Percentiles rank a stretch among this genome's conserved stretches.
phyloP scores from a whole-genome alignment of 1,284 basidiomycete genomes.

The Trametes sp. region DNA sequence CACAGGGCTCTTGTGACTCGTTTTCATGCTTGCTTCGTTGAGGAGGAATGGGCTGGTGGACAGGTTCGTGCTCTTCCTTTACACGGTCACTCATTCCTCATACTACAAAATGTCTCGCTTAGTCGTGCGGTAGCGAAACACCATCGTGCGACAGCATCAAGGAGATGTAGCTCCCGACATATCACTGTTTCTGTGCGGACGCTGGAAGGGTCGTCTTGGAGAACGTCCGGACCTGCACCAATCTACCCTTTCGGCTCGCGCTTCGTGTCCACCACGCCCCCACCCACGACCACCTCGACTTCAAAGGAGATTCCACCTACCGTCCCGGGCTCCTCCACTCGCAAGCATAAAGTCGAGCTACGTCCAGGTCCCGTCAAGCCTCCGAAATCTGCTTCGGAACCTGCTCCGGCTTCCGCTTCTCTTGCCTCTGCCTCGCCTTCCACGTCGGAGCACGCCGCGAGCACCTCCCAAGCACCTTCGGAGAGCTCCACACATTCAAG shows the following conservation, averaged over 20 bases:
- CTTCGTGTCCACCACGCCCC: slow-evolving; percentile 33
- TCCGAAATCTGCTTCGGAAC: slow-evolving; percentile 34
- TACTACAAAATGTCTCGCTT: not conserved
- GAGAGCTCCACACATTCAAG: slow-evolving; percentile 14
- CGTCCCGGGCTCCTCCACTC: slow-evolving; percentile 31
- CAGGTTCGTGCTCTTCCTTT: slow-evolving; percentile 35
- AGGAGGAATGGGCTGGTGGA: slow-evolving; percentile 44
- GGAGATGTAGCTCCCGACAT: slow-evolving; percentile 24
- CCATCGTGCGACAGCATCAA: slow-evolving; percentile 15
- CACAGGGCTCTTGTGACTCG: not conserved
- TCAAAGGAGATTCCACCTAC: slow-evolving; percentile 27
- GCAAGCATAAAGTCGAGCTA: slow-evolving; percentile 67
- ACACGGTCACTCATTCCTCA: not conserved
- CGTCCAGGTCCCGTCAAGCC: slow-evolving; percentile 71
- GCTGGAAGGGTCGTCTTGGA: slow-evolving; percentile 17
- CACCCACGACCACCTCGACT: slow-evolving; percentile 40
- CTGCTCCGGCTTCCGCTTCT: slow-evolving; percentile 13
- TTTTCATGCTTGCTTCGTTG: slow-evolving; percentile 44
- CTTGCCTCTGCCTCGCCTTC: not conserved
- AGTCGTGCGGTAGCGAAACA: slow-evolving; percentile 33
- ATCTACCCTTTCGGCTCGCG: slow-evolving; percentile 20
- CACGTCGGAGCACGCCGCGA: slow-evolving; percentile 7
- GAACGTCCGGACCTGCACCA: slow-evolving; percentile 11
- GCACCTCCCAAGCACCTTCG: slow-evolving; percentile 15
- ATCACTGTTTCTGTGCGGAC: slow-evolving; percentile 12